Evolutionary conservation across 129 eudicot species (phyloP).

Genomic region (Chrysanthemum lavandulifolium): DNA sequence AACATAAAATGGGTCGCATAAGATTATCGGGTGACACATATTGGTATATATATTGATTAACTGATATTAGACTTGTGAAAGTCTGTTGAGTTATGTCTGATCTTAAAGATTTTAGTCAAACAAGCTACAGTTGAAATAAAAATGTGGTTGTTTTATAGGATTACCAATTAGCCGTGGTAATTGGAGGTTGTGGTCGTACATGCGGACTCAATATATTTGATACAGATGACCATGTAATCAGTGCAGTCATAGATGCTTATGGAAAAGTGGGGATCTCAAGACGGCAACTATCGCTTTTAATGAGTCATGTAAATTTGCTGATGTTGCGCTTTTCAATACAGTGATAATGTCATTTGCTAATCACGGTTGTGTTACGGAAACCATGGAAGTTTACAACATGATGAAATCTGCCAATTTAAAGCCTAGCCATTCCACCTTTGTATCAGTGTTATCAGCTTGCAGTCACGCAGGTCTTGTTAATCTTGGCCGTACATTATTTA

Average conservation of each 20-base stretch:
- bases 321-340: conserved; percentile 37
- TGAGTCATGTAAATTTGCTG: conserved; percentile 25
- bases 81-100: too few relatives aligned
- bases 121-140: too few relatives aligned
- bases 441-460: conserved; percentile 44
- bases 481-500: conserved; percentile 39
- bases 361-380: conserved; percentile 35
- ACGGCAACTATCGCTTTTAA: conserved; percentile 26
- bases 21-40: too few relatives aligned
- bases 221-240: conserved; percentile 22
- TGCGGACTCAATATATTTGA: neutral
- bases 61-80: too few relatives aligned
- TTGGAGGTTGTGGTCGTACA: too few relatives aligned
- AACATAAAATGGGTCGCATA: too few relatives aligned
- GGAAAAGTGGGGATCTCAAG: conserved; percentile 20
- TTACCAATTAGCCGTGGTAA: too few relatives aligned
- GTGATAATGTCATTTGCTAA: conserved; percentile 42
- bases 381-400: conserved; percentile 35
- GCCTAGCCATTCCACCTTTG: conserved; percentile 47
- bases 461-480: conserved; percentile 38
- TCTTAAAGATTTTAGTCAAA: too few relatives aligned
- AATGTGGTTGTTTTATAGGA: too few relatives aligned
- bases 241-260: too few relatives aligned
- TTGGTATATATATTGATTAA: too few relatives aligned
- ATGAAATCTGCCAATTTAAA: conserved; percentile 33